Conservation (phyloP, 2,329 filamentous ascomycete species). For the Xylariaceae sp. region DNA sequence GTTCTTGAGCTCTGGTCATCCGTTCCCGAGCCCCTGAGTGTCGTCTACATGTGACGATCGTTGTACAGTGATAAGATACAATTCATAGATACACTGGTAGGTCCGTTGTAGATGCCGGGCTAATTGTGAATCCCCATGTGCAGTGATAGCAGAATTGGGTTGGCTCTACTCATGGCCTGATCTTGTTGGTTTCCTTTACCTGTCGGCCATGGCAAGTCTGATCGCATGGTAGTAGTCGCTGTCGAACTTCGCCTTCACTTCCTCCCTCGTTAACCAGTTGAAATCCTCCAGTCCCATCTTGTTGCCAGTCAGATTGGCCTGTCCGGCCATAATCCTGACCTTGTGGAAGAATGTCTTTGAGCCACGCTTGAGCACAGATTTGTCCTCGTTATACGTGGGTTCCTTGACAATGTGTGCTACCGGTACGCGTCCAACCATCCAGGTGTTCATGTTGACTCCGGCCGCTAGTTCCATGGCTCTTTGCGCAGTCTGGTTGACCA, state of each 20-base stretch:
- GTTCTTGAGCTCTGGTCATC: background rate
- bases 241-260: slow-evolving; percentile 65
- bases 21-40: background rate
- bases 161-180: background rate
- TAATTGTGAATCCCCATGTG: slow-evolving; percentile 9
- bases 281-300: slow-evolving; percentile 72
- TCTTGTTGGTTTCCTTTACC: slow-evolving; percentile 42
- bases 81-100: slow-evolving; percentile 25
- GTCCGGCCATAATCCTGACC: slow-evolving; percentile 93
- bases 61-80: slow-evolving; percentile 27
- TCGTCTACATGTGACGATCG: slow-evolving; percentile 9
- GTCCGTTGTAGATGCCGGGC: slow-evolving; percentile 1
- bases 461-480: slow-evolving; percentile 71
- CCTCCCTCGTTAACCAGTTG: slow-evolving; percentile 87
- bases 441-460: slow-evolving; percentile 97
- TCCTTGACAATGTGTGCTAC: slow-evolving; percentile 70
- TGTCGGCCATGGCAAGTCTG: slow-evolving; percentile 76
- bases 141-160: slow-evolving; percentile 3
- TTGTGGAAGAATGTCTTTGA: slow-evolving; percentile 96
- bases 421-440: slow-evolving; percentile 88
- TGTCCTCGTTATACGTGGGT: slow-evolving; percentile 42
- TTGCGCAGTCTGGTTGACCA: slow-evolving; percentile 63
- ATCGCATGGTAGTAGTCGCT: slow-evolving; percentile 67
- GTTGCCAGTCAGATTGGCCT: slow-evolving; percentile 73
- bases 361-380: slow-evolving; percentile 46